Percentiles rank a stretch among this genome's conserved stretches.
phyloP scores from a whole-genome alignment of 345 rosid genomes.

The Salix udensis region DNA sequence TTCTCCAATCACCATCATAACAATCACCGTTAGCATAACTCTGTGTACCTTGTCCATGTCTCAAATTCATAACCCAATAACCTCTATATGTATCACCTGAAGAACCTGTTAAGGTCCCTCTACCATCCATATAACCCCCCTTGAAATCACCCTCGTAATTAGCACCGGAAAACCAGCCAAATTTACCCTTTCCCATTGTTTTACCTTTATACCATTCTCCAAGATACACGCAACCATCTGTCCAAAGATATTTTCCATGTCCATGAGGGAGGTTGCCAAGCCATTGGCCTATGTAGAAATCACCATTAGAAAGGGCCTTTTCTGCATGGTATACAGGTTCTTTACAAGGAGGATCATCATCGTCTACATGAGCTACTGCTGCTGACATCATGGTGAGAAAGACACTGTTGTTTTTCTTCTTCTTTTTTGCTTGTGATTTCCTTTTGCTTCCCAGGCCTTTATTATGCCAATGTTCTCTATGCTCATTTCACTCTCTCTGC shows the following conservation, averaged over 20 bases:
- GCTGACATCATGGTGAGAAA: slow-evolving; percentile 51
- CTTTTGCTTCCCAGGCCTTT: slow-evolving; percentile 39
- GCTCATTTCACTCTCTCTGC: slow-evolving; percentile 31
- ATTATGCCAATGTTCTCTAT: slow-evolving; percentile 32
- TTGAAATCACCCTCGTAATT: slow-evolving; percentile 96
- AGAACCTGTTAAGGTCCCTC: slow-evolving; percentile 74
- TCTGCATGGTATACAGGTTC: slow-evolving; percentile 43
- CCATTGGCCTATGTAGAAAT: slow-evolving; percentile 87
- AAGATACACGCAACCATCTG: slow-evolving; percentile 88
- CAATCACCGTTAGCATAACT: slow-evolving; percentile 71
- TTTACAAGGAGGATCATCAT: slow-evolving; percentile 40
- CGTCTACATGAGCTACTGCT: slow-evolving; percentile 86
- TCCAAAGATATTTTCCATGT: slow-evolving; percentile 81
- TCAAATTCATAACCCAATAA: slow-evolving; percentile 84
- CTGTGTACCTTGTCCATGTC: slow-evolving; percentile 72
- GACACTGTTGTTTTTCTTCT: slow-evolving; percentile 33
- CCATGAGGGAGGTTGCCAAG: slow-evolving; percentile 67
- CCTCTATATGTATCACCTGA: slow-evolving; percentile 72
- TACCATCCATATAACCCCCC: slow-evolving; percentile 82
- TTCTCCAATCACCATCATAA: slow-evolving; percentile 86
- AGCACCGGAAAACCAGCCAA: slow-evolving; percentile 91
- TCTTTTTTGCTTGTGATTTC: slow-evolving; percentile 39
- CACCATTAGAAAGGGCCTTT: slow-evolving; percentile 57
- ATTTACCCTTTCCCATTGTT: slow-evolving; percentile 74
- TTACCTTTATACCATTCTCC: slow-evolving; percentile 84